Conservation (phyloP, 257 asterid genomes). For the Ilex asprella region DNA sequence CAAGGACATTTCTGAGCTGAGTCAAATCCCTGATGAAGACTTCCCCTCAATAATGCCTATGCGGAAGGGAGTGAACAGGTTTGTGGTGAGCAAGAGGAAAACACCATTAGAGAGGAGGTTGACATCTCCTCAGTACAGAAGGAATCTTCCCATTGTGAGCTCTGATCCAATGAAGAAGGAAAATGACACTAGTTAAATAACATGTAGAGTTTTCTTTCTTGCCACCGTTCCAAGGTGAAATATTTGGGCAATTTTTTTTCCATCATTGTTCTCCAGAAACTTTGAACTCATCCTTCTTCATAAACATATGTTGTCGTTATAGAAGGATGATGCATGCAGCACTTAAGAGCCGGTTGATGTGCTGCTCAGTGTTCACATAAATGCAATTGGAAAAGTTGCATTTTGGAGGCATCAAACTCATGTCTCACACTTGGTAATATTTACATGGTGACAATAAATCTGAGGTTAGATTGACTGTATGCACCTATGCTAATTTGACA, state of each 20-base stretch:
- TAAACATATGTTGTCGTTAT: too few species aligned
- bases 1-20: conserved; percentile 86
- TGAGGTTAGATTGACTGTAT: too few species aligned
- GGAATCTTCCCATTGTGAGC: conserved; percentile 60
- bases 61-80: conserved; percentile 91
- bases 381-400: too few species aligned
- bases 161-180: conserved; percentile 48
- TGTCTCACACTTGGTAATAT: too few species aligned
- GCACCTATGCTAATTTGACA: too few species aligned
- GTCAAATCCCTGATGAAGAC: conserved; percentile 94
- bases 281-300: too few species aligned
- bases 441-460: too few species aligned
- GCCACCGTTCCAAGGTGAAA: background rate
- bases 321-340: too few species aligned
- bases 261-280: too few species aligned
- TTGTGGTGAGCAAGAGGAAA: conserved; percentile 94
- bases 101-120: conserved; percentile 87
- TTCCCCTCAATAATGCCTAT: conserved; percentile 95
- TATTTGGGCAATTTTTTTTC: background rate
- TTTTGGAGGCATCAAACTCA: too few species aligned
- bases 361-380: too few species aligned
- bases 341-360: too few species aligned
- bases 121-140: conserved; percentile 67
- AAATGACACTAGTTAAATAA: conserved; percentile 24
- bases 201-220: background rate